A percentile compares a stretch with the other conserved stretches of the same genome.
These are phyloP conservation scores for Tympanopsis confertula DNA, from an alignment of 2,329 filamentous ascomycete genomes.

Conservation along the genomic window DNA sequence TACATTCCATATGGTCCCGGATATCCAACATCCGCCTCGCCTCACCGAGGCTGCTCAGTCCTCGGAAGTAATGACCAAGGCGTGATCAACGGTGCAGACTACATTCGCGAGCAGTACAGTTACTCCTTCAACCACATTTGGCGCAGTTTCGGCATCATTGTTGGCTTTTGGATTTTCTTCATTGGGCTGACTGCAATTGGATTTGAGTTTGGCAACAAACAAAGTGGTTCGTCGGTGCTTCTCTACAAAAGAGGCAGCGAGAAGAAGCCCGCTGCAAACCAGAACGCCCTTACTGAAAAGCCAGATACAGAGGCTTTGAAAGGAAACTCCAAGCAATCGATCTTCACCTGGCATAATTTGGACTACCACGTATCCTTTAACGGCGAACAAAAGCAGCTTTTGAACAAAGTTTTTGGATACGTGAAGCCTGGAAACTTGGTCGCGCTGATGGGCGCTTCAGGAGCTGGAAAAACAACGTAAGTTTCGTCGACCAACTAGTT, in stretches of 20 bases:
- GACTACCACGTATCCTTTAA: conserved; percentile 50
- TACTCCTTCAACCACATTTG: conserved; percentile 44
- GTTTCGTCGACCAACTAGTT: too few species aligned
- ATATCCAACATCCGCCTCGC: conserved; percentile 15
- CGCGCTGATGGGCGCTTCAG: conserved; percentile 52
- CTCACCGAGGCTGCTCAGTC: conserved; percentile 39
- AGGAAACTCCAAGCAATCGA: conserved; percentile 11
- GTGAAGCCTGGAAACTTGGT: conserved; percentile 55
- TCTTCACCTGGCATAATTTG: conserved; percentile 44
- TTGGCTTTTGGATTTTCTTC: conserved; percentile 48
- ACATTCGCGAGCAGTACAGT: conserved; percentile 38
- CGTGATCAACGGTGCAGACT: conserved; percentile 37
- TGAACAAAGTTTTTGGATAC: conserved; percentile 51
- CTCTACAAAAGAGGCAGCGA: conserved; percentile 10
- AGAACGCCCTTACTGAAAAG: background rate
- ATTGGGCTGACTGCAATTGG: conserved; percentile 43
- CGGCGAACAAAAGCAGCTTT: conserved; percentile 38
- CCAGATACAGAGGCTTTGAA: background rate
- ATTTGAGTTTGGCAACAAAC: conserved; percentile 39
- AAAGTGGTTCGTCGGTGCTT: conserved; percentile 25
- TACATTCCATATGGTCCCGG: conserved; percentile 40
- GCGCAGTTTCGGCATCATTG: conserved; percentile 50
- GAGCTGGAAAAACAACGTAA: conserved; percentile 51
- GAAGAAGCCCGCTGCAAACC: conserved; percentile 2
- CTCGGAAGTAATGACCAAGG: conserved; percentile 37